Evolutionary conservation across 306 rosid species (phyloP), one percentile per base, ranked within the genome.

Genomic region (Quillaja saponaria): DNA sequence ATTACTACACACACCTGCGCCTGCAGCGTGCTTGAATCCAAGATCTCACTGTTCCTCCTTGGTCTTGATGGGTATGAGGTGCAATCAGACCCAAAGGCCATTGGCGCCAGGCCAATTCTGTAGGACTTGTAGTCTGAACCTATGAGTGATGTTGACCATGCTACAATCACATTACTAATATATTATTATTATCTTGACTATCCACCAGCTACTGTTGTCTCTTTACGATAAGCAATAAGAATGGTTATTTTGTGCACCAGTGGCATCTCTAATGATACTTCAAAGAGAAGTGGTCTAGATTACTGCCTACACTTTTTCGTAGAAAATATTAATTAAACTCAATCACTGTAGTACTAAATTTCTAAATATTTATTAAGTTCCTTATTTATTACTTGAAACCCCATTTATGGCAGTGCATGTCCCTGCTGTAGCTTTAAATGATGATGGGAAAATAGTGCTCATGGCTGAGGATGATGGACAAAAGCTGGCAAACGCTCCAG

Each of bases 371-470:
- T 25, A 25, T 25, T 25, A 2, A 25, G 31, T 61, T 47, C 19
- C 41, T 13, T 48, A 6, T 34, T 60, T 31, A 49, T 48, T 51
- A 54, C 52, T 37, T 52, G 37, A 52, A 60, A 51, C 61, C 25
- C 51, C 55, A 46, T 76, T 39, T 49, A 44, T 74, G 70, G 47
- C 81, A 85, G 91, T 91, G 95, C 85, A 78, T 72, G 78, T 91
- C 64, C 96, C 96, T 41, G 80, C 82, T 11, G 92, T 84, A 66
- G 61, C 87, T 28, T 61, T 88, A 84, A 86, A 84, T 31, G 88
- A 88, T 41, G 92, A 91, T 38, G 96, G 96, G 44, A 91, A 71
- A 67, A 76, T 91, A 63, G 82, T 79, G 18, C 68, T 86, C 46
- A 45, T 88, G 45, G 77, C 84, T 1, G 90, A 82, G 37, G 92